Conservation (phyloP, 805 yeast species). For the Dipodascus geniculatus region DNA sequence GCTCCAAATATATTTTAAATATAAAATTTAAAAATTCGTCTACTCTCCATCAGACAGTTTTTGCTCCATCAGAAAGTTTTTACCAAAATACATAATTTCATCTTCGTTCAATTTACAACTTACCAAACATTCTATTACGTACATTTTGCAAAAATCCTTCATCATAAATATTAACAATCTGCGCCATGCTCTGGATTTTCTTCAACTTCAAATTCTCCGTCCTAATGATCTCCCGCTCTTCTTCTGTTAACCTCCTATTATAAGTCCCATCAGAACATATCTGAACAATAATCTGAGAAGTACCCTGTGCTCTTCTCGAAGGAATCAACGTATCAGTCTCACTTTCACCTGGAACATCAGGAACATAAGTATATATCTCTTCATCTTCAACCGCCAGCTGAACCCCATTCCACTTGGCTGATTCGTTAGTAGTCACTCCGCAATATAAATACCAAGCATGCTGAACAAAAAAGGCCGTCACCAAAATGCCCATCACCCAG, state of each 20-base stretch:
- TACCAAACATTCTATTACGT: not conserved
- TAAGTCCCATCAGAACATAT: slow-evolving; percentile 4
- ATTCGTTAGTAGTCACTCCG: slow-evolving; percentile 71
- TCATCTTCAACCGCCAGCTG: slow-evolving; percentile 38
- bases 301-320: not conserved
- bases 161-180: slow-evolving; percentile 30
- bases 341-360: not conserved
- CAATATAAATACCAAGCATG: slow-evolving; percentile 41
- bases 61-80: no score
- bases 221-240: slow-evolving; percentile 19
- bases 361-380: slow-evolving; percentile 24
- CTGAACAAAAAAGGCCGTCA: slow-evolving; percentile 31
- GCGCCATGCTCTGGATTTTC: slow-evolving; percentile 18
- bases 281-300: slow-evolving; percentile 17
- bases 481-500: slow-evolving; percentile 33
- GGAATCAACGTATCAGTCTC: not conserved
- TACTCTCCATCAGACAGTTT: no score
- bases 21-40: no score
- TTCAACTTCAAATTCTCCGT: slow-evolving; percentile 12
- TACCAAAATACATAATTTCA: no score
- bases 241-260: slow-evolving; percentile 20
- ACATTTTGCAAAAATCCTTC: slow-evolving; percentile 22
- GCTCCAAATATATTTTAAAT: no score
- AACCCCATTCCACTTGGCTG: slow-evolving; percentile 58
- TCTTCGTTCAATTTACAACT: no score